Base-by-base conservation (phyloP, 225 moss, liverwort and hornwort genomes). In the Lunularia cruciata region DNA sequence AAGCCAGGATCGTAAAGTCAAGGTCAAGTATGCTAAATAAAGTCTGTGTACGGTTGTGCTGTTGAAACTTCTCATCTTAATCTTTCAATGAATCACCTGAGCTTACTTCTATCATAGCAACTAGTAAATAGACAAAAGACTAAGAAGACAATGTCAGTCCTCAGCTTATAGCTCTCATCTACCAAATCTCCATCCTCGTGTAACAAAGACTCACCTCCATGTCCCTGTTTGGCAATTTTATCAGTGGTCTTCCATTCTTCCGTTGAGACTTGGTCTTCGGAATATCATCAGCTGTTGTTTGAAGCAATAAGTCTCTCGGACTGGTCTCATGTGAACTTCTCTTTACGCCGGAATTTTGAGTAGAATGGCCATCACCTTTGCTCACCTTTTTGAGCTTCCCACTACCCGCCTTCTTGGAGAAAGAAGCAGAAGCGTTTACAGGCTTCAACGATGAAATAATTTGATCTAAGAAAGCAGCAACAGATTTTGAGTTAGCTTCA, bases 201-300 rank as follows among this genome's bases (percentile, higher is more conserved):
- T 10, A 27, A 10, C 36, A 60, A 19, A 33, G 5, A 12, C 60
- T 65, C 59, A 92, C 92, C 92, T 92, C 92, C 66, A 86, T 55
- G 71, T 92, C 87, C 76, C 89, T 78, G 66, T 81, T 87, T 19
- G 92, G 89, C 58, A 83, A 56, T 43, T 66, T 83, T 78, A 80
- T 92, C 68, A 78, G 60, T 5, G 70, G 15, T 60, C 73, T 86
- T 38, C 55, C 64, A 22, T 59, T 57, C 68, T 81, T 81, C 25
- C 32, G 18, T 64, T n/a, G n/a, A 20, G 26, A 13, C 34, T 65
- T 54, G 20, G 65, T 5, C 33, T 47, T 20, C 18, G 27, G 16
- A 11, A 20, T 47, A 37, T 47, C 47, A 54, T 51, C 47, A 23
- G 20, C 32, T 55, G 74, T 39, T 55, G 23, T 36, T 51, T 28